phyloP scores from a whole-genome alignment of 1,284 basidiomycete genomes.

The Puccinia polysora region DNA sequence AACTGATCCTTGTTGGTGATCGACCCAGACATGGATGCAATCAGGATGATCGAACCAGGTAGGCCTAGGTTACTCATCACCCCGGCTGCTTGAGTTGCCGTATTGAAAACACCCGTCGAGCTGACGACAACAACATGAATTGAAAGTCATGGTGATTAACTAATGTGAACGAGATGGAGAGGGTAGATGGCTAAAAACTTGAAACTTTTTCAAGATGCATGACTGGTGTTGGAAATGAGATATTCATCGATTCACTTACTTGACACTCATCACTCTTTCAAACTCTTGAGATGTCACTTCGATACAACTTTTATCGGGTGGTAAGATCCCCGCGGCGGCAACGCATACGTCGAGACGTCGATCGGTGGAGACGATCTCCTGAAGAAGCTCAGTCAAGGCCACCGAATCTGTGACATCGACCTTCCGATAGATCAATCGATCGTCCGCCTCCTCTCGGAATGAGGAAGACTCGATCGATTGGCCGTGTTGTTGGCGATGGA shows the following conservation, averaged over 20 bases:
- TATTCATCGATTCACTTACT: slow-evolving; percentile 7
- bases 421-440: slow-evolving; percentile 60
- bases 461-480: too few species aligned
- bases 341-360: slow-evolving; percentile 68
- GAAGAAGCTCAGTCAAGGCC: slow-evolving; percentile 52
- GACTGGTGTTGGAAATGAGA: neutral
- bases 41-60: slow-evolving; percentile 73
- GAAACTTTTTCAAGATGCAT: too few species aligned
- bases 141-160: slow-evolving; percentile 46
- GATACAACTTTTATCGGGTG: slow-evolving; percentile 61
- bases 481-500: slow-evolving; percentile 64
- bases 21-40: slow-evolving; percentile 80
- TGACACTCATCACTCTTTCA: slow-evolving; percentile 62
- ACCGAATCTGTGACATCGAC: slow-evolving; percentile 62
- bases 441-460: slow-evolving; percentile 62
- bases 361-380: slow-evolving; percentile 51
- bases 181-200: too few species aligned
- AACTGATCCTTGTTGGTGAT: slow-evolving; percentile 68
- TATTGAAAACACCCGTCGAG: slow-evolving; percentile 69
- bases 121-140: too few species aligned
- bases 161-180: neutral
- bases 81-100: slow-evolving; percentile 71
- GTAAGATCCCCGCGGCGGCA: slow-evolving; percentile 71
- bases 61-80: slow-evolving; percentile 68
- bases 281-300: slow-evolving; percentile 69